A percentile compares a stretch with the other conserved stretches of the same genome.
These are phyloP conservation scores for Coemansia sp. DNA, from an alignment of 192 early-diverging fungal genomes.

Conservation along the genomic window DNA sequence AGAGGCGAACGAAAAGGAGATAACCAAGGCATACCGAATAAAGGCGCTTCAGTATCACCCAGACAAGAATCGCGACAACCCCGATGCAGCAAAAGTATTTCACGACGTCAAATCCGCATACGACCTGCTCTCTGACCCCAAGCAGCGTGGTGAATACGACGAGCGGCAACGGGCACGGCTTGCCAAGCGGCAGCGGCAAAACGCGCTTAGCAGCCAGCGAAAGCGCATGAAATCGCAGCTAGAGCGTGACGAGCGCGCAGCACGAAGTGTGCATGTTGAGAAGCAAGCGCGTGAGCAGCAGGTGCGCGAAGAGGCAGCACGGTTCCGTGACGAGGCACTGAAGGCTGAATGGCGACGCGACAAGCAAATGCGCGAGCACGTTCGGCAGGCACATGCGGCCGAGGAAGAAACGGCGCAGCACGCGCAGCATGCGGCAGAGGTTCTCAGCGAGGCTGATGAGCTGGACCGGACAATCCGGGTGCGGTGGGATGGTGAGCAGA, in stretches of 20 bases:
- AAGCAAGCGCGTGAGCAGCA: constrained; percentile 10
- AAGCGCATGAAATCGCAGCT: constrained; percentile 49
- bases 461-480: constrained; percentile 35
- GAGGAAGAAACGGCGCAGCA: constrained; percentile 14
- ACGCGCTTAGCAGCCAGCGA: constrained; percentile 24
- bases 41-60: constrained; percentile 87
- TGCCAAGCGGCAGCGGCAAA: constrained; percentile 46
- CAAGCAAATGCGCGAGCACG: constrained; percentile 35
- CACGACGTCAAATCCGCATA: constrained; percentile 39
- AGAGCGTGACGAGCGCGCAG: constrained; percentile 26
- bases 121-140: constrained; percentile 29
- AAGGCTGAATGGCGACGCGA: constrained; percentile 23
- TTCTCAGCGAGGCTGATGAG: constrained; percentile 15
- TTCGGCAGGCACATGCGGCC: neutral
- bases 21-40: constrained; percentile 73
- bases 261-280: constrained; percentile 11
- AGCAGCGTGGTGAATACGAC: constrained; percentile 29
- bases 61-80: constrained; percentile 74
- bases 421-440: neutral
- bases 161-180: constrained; percentile 22
- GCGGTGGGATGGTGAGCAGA: constrained; percentile 20
- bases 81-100: constrained; percentile 27
- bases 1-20: constrained; percentile 71
- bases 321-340: constrained; percentile 30
- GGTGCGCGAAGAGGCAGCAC: constrained; percentile 26